Evolutionary conservation across 768 basidiomycete species (phyloP), one percentile per base, ranked within the genome.

Genomic region (Agrocybe pediades): DNA sequence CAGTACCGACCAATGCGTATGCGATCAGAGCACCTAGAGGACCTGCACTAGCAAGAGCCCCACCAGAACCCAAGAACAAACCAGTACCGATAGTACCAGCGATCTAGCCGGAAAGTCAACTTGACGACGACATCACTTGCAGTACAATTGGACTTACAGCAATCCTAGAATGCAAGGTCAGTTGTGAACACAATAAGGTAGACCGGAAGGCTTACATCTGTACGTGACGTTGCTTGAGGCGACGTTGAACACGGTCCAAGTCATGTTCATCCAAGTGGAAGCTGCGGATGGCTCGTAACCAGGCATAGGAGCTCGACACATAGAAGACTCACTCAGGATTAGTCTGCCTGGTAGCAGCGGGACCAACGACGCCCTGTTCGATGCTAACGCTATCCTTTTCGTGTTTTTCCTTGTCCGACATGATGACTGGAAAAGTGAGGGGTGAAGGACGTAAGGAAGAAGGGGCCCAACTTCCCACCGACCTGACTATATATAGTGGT

Each of bases 41-140:
- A 6, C 88, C 88, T 17, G 86, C 86, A 8, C 69, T 75, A 9
- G 69, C 64, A 26, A 90, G 71, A 2, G 87, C 81, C 39, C 74
- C 70, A 16, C 88, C 87, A 7, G 86, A 88, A 46, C 87, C 88
- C 41, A 89, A 75, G 74, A 88, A 88, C 30, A 89, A 72, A 61
- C 86, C 87, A 8, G 87, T 88, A 44, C 88, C 87, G 56, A 89
- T 81, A 29, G 88, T 90, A 43, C 87, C 87, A 51, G 87, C 86
- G 62, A 87, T 85, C 85, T 84, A 41, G 40, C 2, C 51, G 33
- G 36, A 48, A 6, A 15, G 20, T 19, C 43, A 24, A 27, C 19
- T 29, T 30, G 6, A 9, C 11, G 7, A 45, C 3, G n/a, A n/a
- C 17, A 21, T 39, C 21, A 23, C 16, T 6, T 16, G 1, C 2